Base-by-base conservation (phyloP, 352 stramenopile genomes). In the Globisporangium lucens region DNA sequence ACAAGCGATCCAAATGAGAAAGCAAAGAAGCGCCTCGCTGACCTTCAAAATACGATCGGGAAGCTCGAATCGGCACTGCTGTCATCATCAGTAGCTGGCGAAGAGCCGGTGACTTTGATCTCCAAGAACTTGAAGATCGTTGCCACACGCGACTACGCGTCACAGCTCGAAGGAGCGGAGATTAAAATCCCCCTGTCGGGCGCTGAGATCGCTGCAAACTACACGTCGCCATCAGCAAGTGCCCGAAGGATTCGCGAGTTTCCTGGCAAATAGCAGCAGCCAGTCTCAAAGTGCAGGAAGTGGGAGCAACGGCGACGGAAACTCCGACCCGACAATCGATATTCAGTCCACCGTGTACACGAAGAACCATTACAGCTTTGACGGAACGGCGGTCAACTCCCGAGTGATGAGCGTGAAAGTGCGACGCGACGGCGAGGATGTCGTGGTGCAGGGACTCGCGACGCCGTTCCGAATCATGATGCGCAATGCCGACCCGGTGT, bases 121-220 rank as follows among this genome's bases (percentile, higher is more conserved):
- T 86, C 80, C 0, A 89, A 89, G 70, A 91, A 91, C 29, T 63
- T 91, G 9, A 78, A 82, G 49, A 76, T 91, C 6, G 75, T 87
- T 2, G 79, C 73, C 1, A 67, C 66, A 7, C 73, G 83, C 7
- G 82, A 89, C 62, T 74, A 60, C 0, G 79, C 71, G 4, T 85
- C 79, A 35, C 57, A 78, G 4, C 74, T 90, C 20, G 80, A 87
- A 63, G 77, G 77, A 6, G 63, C 49, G 0, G 52, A 64, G 13
- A 59, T 90, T 10, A 57, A 69, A 15, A 52, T 87, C 0, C 82
- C 82, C 4, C 71, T 87, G 1, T 75, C 75, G 0, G 72, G 72
- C 1, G 75, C 75, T 24, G 78, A 89, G 56, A 68, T 75, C 9
- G 82, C 79, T 8, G 78, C 78, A 0, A 90, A 90, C 53, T 89